phyloP scores from a whole-genome alignment of 768 basidiomycete genomes.

The Gymnopilus junonius region DNA sequence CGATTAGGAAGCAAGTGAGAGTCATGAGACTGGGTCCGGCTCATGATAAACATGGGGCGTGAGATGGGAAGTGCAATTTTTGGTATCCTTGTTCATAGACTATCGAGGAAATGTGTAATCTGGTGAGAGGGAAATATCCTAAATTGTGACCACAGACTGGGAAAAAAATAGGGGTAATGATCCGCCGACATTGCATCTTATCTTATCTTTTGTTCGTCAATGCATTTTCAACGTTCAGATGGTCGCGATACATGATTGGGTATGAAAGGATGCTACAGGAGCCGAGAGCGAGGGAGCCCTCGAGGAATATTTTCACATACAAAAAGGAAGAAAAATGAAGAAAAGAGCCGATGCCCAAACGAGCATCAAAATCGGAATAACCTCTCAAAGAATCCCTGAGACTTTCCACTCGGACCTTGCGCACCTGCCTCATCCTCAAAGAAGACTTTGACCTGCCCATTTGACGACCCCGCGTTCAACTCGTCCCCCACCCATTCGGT shows the following conservation, averaged over 20 bases:
- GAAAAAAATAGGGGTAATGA: not conserved
- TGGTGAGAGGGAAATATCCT: not conserved
- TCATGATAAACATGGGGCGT: not conserved
- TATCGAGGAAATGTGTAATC: not conserved
- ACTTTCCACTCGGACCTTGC: constrained; percentile 2
- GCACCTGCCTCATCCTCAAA: constrained; percentile 38
- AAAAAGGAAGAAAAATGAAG: not conserved
- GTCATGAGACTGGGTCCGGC: not conserved
- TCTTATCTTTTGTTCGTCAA: not conserved
- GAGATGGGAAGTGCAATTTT: not conserved
- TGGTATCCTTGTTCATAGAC: not conserved
- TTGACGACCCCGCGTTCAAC: constrained; percentile 32
- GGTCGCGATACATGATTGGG: not conserved
- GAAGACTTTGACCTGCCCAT: constrained; percentile 38
- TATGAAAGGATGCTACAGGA: not conserved
- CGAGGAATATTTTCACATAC: not conserved
- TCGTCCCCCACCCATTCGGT: constrained; percentile 41
- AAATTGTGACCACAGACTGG: not conserved
- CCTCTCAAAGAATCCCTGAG: constrained; percentile 26
- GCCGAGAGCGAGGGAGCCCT: not conserved
- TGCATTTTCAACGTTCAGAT: no score
- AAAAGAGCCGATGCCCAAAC: not conserved
- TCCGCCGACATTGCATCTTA: not conserved
- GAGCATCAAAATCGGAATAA: constrained; percentile 27
- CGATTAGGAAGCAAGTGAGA: not conserved